Evolutionary conservation across 345 rosid species (phyloP).

Genomic region (Capsella bursapastoris): DNA sequence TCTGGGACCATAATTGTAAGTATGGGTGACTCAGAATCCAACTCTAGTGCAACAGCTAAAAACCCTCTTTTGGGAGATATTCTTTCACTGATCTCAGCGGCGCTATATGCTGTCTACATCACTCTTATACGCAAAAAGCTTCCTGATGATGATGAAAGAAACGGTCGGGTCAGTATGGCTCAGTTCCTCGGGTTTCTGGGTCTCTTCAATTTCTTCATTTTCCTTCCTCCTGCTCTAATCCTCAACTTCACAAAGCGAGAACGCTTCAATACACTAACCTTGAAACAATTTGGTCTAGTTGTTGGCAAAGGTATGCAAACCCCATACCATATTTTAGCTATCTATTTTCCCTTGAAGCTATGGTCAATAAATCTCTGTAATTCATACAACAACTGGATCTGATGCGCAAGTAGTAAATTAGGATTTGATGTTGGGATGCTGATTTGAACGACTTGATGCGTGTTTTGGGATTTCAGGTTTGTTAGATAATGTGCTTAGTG

Average conservation of each 20-base stretch:
- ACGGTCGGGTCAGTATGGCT: conserved; percentile 84
- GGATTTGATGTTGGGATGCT: conserved; percentile 1
- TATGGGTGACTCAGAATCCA: conserved; percentile 72
- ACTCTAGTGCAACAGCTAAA: conserved; percentile 54
- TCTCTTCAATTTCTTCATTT: conserved; percentile 75
- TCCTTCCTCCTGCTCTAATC: conserved; percentile 76
- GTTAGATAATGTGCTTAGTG: conserved; percentile 91
- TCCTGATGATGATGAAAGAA: conserved; percentile 82
- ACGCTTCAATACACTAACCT: conserved; percentile 60
- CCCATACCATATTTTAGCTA: neutral
- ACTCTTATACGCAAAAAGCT: conserved; percentile 86
- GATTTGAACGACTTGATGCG: neutral
- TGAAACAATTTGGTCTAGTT: conserved; percentile 75
- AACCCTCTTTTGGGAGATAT: conserved; percentile 82
- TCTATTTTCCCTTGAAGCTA: neutral
- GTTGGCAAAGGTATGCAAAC: conserved; percentile 76
- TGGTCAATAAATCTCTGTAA: neutral
- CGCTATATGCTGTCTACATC: conserved; percentile 74
- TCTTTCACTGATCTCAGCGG: conserved; percentile 81
- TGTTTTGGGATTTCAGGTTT: conserved; percentile 54
- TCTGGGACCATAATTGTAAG: conserved; percentile 88
- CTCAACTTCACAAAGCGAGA: conserved; percentile 74
- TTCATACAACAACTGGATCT: neutral
- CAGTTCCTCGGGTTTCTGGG: conserved; percentile 89
- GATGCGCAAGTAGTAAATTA: neutral